phyloP scores from a whole-genome alignment of 2,329 filamentous ascomycete genomes.

The Fusarium proliferatum region DNA sequence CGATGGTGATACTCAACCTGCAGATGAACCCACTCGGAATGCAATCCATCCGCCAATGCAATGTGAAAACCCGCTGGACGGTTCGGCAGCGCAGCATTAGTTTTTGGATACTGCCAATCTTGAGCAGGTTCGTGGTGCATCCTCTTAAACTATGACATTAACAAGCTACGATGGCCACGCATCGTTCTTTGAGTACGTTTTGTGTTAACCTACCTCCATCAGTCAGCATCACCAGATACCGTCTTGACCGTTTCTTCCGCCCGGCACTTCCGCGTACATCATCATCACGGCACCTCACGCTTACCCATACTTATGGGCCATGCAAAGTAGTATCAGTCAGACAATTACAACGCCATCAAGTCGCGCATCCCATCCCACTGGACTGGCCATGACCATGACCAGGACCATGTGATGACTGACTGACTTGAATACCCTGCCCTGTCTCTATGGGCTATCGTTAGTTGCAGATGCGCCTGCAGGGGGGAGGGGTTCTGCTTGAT shows the following conservation, averaged over 20 bases:
- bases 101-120: constrained; percentile 16
- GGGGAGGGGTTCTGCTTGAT: constrained; percentile 30
- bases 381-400: constrained; percentile 34
- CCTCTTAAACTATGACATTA: constrained; percentile 27
- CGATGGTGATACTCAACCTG: constrained; percentile 31
- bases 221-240: constrained; percentile 28
- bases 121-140: constrained; percentile 29
- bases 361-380: constrained; percentile 28
- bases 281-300: background rate
- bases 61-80: constrained; percentile 33
- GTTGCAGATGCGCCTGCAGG: constrained; percentile 41
- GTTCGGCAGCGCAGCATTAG: constrained; percentile 37
- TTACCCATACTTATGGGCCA: constrained; percentile 18
- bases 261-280: constrained; percentile 20
- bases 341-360: constrained; percentile 35
- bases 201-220: constrained; percentile 34
- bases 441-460: constrained; percentile 29
- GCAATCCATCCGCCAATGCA: constrained; percentile 28
- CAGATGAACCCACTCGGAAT: constrained; percentile 30
- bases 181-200: background rate
- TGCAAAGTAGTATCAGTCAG: constrained; percentile 27
- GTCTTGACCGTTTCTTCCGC: constrained; percentile 22
- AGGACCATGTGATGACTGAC: constrained; percentile 31
- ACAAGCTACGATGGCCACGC: background rate
- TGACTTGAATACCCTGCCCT: constrained; percentile 17